Evolutionary conservation across 306 rosid species (phyloP).

Genomic region (Acacia melanoxylon): DNA sequence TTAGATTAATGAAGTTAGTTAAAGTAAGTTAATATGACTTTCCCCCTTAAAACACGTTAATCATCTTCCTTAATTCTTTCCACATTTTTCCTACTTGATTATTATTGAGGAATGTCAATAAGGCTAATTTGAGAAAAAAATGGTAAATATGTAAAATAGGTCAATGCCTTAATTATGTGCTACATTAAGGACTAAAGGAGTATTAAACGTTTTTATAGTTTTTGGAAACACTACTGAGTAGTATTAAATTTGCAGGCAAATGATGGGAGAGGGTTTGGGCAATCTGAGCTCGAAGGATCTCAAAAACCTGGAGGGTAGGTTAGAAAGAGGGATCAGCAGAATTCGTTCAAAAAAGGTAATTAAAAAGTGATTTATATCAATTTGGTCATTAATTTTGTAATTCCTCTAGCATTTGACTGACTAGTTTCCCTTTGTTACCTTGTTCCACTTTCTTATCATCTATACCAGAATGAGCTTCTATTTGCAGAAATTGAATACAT

Average conservation of each 20-base stretch:
- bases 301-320: constrained; percentile 56
- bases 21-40: too few species aligned
- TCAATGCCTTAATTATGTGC: too few species aligned
- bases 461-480: constrained; percentile 76
- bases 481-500: constrained; percentile 89
- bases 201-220: background rate
- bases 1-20: too few species aligned
- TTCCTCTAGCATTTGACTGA: constrained; percentile 28
- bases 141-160: too few species aligned
- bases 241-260: constrained; percentile 46
- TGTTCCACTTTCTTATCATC: constrained; percentile 9
- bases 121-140: too few species aligned
- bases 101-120: too few species aligned
- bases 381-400: constrained; percentile 11
- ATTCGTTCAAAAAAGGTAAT: constrained; percentile 84
- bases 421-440: constrained; percentile 10
- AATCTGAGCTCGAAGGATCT: constrained; percentile 54
- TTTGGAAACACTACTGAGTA: background rate
- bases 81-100: too few species aligned
- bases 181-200: too few species aligned
- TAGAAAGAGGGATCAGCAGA: constrained; percentile 78
- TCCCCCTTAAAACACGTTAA: too few species aligned
- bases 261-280: constrained; percentile 73
- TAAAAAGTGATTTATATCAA: background rate
- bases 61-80: too few species aligned